phyloP scores from a whole-genome alignment of 169 alveolate genomes.

The Besnoitia besnoiti region DNA sequence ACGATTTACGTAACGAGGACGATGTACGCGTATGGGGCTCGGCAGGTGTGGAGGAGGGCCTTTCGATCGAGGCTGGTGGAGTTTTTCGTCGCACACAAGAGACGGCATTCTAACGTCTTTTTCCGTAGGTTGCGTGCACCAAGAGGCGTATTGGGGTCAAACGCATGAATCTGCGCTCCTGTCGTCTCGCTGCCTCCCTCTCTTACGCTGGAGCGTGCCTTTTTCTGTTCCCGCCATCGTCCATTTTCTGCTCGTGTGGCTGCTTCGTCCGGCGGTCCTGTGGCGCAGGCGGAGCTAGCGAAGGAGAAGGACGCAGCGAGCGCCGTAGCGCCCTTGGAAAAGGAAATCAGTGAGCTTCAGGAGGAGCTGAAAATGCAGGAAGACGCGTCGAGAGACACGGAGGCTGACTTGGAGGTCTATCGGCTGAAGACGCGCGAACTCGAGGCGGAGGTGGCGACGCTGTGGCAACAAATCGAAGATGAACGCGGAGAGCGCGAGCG shows the following conservation, averaged over 20 bases:
- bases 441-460: not conserved
- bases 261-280: not conserved
- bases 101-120: no score
- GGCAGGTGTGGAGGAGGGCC: no score
- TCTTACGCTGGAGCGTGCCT: not conserved
- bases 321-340: not conserved
- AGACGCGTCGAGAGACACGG: not conserved
- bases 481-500: not conserved
- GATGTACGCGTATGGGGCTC: no score
- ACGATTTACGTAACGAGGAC: no score
- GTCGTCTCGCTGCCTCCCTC: not conserved
- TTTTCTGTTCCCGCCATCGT: not conserved
- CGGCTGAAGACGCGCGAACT: constrained; percentile 7
- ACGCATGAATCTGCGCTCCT: no score
- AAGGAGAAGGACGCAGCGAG: constrained; percentile 1
- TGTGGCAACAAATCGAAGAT: not conserved
- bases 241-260: not conserved
- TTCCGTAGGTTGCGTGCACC: no score
- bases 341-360: not conserved
- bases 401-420: not conserved
- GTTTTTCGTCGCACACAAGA: no score
- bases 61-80: no score
- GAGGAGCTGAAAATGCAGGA: constrained; percentile 4
- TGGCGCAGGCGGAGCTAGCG: constrained; percentile 12
- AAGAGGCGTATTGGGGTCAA: no score